Conservation (phyloP, 495 filamentous ascomycete genomes). For the Neurospora sp. region DNA sequence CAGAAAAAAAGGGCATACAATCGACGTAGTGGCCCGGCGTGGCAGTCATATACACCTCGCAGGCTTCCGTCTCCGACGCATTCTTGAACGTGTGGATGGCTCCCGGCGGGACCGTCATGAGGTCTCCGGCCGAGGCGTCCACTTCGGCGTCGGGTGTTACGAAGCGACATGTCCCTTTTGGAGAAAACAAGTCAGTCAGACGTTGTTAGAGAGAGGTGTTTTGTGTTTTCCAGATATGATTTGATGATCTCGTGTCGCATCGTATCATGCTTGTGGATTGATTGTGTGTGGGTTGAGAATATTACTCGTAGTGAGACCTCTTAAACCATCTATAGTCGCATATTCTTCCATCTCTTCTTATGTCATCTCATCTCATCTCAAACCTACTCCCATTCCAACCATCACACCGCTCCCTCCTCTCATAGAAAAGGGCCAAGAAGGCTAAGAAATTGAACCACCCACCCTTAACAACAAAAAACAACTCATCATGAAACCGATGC, state of each 20-base stretch:
- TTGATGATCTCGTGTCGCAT: no score
- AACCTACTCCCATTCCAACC: no score
- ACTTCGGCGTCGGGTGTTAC: slow-evolving; percentile 33
- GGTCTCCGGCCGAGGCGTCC: slow-evolving; percentile 39
- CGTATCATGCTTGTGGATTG: no score
- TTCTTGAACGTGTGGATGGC: slow-evolving; percentile 47
- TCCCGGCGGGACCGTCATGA: slow-evolving; percentile 40
- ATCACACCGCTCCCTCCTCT: neutral
- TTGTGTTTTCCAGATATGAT: no score
- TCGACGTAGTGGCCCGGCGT: slow-evolving; percentile 28
- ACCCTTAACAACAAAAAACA: slow-evolving; percentile 44
- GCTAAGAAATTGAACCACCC: slow-evolving; percentile 1
- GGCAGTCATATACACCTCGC: slow-evolving; percentile 45
- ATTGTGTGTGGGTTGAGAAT: no score
- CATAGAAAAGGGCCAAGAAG: no score
- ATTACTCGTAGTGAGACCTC: no score
- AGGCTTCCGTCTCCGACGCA: slow-evolving; percentile 38
- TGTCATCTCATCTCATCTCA: neutral
- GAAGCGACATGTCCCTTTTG: slow-evolving; percentile 19
- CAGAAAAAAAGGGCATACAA: neutral
- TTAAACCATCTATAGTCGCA: neutral
- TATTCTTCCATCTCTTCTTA: neutral
- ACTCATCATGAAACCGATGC: slow-evolving; percentile 43
- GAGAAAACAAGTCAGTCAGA: neutral
- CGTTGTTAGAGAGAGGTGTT: neutral